Evolutionary conservation across 257 asterid species (phyloP).

Genomic region (Apocynum venetum): DNA sequence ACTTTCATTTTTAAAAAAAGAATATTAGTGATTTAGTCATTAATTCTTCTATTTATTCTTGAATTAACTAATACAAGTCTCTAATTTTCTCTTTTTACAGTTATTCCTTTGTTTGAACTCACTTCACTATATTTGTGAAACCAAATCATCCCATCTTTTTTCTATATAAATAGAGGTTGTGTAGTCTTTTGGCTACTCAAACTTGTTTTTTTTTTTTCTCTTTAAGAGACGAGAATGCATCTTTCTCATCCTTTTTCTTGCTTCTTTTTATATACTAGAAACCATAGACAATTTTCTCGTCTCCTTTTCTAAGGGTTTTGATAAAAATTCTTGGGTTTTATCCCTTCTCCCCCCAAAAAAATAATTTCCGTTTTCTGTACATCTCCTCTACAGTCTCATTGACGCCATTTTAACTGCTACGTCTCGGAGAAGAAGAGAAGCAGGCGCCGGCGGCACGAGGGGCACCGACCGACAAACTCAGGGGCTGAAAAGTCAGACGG

Average conservation of each 20-base stretch:
- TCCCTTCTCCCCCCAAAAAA: not conserved
- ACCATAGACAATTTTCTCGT: not conserved
- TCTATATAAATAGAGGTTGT: not conserved
- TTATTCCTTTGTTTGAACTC: too few species aligned
- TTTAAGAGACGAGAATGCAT: not conserved
- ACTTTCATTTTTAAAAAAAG: too few species aligned
- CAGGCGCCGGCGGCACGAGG: not conserved
- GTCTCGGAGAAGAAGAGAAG: not conserved
- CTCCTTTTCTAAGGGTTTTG: not conserved
- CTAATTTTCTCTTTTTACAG: too few species aligned
- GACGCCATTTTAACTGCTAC: not conserved
- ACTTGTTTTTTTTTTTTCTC: not conserved
- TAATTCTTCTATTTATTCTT: too few species aligned
- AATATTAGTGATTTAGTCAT: not conserved
- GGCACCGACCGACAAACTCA: not conserved
- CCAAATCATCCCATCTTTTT: not conserved
- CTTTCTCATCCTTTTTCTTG: not conserved
- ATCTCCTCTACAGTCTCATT: not conserved
- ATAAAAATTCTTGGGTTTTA: too few species aligned
- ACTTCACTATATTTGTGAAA: too few species aligned
- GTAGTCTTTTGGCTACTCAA: not conserved
- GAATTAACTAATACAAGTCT: not conserved
- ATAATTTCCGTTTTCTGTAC: not conserved
- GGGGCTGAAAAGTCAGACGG: not conserved
- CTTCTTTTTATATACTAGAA: not conserved